These are phyloP conservation scores for Ophiorrhiza pumila DNA, from an alignment of 257 asterid genomes.

Conservation along the genomic window DNA sequence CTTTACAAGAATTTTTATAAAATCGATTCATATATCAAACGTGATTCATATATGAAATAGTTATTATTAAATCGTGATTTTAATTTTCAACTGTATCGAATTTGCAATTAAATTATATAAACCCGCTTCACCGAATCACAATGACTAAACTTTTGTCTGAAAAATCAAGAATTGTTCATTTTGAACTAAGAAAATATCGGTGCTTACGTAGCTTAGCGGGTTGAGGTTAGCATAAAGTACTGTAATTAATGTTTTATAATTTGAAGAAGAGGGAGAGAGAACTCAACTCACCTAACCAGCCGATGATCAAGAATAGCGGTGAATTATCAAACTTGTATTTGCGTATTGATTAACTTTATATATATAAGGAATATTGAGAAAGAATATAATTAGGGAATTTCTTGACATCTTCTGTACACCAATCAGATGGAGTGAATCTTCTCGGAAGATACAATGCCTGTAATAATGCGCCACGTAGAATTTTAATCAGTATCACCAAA, in stretches of 20 bases:
- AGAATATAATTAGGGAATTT: slow-evolving; percentile 2
- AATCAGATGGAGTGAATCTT: slow-evolving; percentile 20
- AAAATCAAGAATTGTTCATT: not conserved
- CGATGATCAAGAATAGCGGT: too few species aligned
- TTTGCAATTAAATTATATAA: too few species aligned
- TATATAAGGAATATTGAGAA: not conserved
- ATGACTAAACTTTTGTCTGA: not conserved
- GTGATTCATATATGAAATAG: too few species aligned
- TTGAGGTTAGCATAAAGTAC: slow-evolving; percentile 4
- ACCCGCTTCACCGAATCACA: too few species aligned
- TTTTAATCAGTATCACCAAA: not conserved
- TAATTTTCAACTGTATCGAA: too few species aligned
- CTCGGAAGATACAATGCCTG: slow-evolving; percentile 15
- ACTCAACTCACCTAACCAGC: slow-evolving; percentile 13
- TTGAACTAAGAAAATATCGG: not conserved
- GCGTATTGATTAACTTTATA: too few species aligned
- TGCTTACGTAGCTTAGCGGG: not conserved
- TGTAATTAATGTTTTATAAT: not conserved
- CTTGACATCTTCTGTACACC: not conserved
- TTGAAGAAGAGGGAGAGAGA: not conserved
- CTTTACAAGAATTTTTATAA: too few species aligned
- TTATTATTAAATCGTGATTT: too few species aligned
- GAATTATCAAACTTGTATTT: not conserved
- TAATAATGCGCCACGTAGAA: slow-evolving; percentile 11
- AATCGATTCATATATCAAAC: too few species aligned